Conservation (phyloP, 2,329 filamentous ascomycete genomes). For the Meredithiella fracta region DNA sequence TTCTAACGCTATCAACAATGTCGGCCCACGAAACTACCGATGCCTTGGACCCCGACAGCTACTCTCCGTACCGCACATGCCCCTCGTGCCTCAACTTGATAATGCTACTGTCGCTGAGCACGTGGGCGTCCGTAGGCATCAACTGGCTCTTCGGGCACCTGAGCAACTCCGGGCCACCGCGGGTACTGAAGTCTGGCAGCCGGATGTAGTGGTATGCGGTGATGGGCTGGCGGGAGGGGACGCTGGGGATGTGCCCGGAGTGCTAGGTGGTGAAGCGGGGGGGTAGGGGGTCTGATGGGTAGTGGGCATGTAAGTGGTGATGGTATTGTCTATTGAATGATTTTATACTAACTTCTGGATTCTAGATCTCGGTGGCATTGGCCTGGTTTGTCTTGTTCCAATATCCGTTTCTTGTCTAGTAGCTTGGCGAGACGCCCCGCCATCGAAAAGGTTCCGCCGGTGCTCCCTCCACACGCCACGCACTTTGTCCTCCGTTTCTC, state of each 20-base stretch:
- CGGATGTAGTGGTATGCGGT: not conserved
- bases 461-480: constrained; percentile 69
- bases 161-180: not conserved
- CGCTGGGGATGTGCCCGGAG: not conserved
- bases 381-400: constrained; percentile 39
- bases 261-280: not conserved
- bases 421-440: constrained; percentile 71
- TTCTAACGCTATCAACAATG: no score
- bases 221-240: not conserved
- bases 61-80: not conserved
- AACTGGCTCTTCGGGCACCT: not conserved
- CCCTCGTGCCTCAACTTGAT: not conserved
- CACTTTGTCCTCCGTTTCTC: constrained; percentile 59
- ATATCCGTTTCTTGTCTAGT: constrained; percentile 53
- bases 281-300: not conserved
- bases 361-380: no score
- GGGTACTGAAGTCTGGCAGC: not conserved
- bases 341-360: not conserved
- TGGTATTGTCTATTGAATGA: no score
- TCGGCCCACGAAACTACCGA: no score
- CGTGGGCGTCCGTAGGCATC: not conserved
- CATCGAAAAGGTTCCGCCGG: constrained; percentile 75
- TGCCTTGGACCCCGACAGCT: not conserved
- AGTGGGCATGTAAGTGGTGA: not conserved
- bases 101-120: not conserved